phyloP scores from a whole-genome alignment of 2,329 filamentous ascomycete species.

The Monilinia fructicola region DNA sequence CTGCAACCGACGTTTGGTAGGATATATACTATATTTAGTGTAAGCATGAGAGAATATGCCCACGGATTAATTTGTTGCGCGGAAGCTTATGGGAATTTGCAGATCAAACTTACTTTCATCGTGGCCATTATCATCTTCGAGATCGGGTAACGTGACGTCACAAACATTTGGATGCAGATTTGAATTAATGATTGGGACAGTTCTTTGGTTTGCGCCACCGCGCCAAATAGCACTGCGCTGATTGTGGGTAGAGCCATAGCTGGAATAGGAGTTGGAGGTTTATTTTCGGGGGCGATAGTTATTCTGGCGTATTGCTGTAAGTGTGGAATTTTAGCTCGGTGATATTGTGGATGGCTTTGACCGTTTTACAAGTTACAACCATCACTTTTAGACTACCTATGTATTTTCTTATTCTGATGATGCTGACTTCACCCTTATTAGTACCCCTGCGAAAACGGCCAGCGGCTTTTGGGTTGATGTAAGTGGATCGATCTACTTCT shows the following conservation, averaged over 20 bases:
- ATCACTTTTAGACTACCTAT: neutral
- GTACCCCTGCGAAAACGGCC: constrained; percentile 37
- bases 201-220: constrained; percentile 37
- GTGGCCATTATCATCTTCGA: constrained; percentile 39
- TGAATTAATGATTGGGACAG: constrained; percentile 22
- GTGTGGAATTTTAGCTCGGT: neutral
- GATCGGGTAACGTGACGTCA: constrained; percentile 27
- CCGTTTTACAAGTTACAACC: neutral
- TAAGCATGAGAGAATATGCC: neutral
- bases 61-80: neutral
- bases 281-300: constrained; percentile 42
- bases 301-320: constrained; percentile 34
- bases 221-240: constrained; percentile 38
- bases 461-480: constrained; percentile 38
- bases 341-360: neutral
- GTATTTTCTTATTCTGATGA: constrained; percentile 27
- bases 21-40: constrained; percentile 39
- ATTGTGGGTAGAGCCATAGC: constrained; percentile 40
- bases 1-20: constrained; percentile 39
- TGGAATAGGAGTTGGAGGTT: constrained; percentile 40
- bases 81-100: neutral
- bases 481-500: neutral
- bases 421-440: constrained; percentile 31
- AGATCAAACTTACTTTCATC: constrained; percentile 40
- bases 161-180: neutral